A percentile compares a stretch with the other conserved stretches of the same genome.
These are phyloP conservation scores for Amylocarpus encephaloides DNA, from an alignment of 2,329 filamentous ascomycete species.

Conservation along the genomic window DNA sequence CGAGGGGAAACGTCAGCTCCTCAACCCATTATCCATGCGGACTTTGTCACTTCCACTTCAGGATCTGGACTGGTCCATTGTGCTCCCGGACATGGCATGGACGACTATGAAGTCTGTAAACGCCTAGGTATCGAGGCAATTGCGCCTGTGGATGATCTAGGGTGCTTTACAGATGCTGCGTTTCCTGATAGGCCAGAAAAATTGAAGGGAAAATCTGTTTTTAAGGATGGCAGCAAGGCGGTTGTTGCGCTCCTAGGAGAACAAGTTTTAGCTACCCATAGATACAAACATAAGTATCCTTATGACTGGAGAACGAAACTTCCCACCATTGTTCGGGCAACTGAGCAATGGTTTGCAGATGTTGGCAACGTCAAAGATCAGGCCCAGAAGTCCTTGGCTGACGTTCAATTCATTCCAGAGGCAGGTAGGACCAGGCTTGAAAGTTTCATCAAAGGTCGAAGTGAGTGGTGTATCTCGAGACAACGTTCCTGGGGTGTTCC, in stretches of 20 bases:
- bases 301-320: constrained; percentile 97
- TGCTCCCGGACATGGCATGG: constrained; percentile 92
- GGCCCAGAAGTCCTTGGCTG: constrained; percentile 62
- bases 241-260: constrained; percentile 64
- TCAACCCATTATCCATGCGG: constrained; percentile 72
- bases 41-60: constrained; percentile 85
- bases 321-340: constrained; percentile 85
- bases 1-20: constrained; percentile 48
- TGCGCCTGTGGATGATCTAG: constrained; percentile 77
- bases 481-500: constrained; percentile 96
- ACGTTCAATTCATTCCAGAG: constrained; percentile 74
- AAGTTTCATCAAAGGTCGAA: constrained; percentile 80
- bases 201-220: constrained; percentile 66
- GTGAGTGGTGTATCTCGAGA: constrained; percentile 96
- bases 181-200: constrained; percentile 61
- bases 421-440: constrained; percentile 67
- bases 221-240: constrained; percentile 60
- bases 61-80: constrained; percentile 93
- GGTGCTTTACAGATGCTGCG: constrained; percentile 73
- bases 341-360: constrained; percentile 96
- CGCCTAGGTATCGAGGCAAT: constrained; percentile 64
- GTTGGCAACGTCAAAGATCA: constrained; percentile 73
- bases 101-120: constrained; percentile 83
- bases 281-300: constrained; percentile 85
- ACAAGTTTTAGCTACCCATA: constrained; percentile 62